phyloP scores from a whole-genome alignment of 768 basidiomycete species.

The Rhizopogon rudus region DNA sequence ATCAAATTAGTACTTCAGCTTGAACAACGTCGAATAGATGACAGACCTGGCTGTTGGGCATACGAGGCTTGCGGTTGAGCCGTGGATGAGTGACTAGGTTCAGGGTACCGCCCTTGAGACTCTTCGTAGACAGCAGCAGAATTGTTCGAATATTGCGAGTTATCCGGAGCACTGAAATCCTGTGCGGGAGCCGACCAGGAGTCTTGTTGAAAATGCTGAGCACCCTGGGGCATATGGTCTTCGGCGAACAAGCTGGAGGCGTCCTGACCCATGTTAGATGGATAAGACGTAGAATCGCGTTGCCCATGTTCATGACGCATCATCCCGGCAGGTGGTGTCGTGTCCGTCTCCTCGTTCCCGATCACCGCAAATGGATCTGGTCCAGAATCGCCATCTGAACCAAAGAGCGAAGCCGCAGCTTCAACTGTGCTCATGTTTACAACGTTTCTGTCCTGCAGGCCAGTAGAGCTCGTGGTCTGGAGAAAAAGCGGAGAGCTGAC shows the following conservation, averaged over 20 bases:
- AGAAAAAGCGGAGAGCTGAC: conserved; percentile 8
- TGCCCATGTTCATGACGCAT: conserved; percentile 18
- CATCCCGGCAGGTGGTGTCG: conserved; percentile 14
- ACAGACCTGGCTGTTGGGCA: conserved; percentile 21
- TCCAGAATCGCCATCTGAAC: conserved; percentile 48
- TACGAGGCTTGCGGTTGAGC: conserved; percentile 18
- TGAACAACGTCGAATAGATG: background rate
- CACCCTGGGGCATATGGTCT: conserved; percentile 24
- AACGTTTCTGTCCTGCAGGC: conserved; percentile 22
- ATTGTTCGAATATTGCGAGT: conserved; percentile 9
- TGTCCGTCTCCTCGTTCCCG: conserved; percentile 34
- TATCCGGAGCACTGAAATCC: conserved; percentile 8
- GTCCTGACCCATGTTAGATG: conserved; percentile 29
- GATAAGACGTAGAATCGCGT: conserved; percentile 18
- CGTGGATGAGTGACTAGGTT: conserved; percentile 19
- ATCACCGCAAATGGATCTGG: conserved; percentile 63
- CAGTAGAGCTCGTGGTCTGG: conserved; percentile 6
- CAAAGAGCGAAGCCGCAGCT: conserved; percentile 81
- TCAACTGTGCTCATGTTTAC: conserved; percentile 60
- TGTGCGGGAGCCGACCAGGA: conserved; percentile 22
- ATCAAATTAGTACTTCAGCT: conserved; percentile 4
- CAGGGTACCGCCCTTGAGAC: conserved; percentile 28
- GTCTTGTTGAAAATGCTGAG: conserved; percentile 20
- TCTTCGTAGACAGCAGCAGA: conserved; percentile 17
- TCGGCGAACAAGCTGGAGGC: conserved; percentile 35